A percentile compares a stretch with the other conserved stretches of the same genome.
These are phyloP conservation scores for Aspergillus hiratsukae DNA, from an alignment of 2,329 filamentous ascomycete genomes.

Conservation along the genomic window DNA sequence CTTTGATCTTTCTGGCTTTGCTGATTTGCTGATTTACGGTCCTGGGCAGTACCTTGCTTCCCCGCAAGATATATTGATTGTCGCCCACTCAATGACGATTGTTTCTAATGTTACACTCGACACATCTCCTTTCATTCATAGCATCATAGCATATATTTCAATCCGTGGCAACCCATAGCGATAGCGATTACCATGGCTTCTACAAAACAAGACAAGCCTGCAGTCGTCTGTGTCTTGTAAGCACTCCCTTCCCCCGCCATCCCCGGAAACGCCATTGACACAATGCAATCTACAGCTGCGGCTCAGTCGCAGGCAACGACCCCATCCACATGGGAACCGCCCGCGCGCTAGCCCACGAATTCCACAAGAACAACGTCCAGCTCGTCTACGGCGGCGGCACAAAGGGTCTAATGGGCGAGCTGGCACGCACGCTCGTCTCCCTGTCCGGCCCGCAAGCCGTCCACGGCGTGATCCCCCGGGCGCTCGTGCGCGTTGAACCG, in stretches of 20 bases:
- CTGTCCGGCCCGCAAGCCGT: constrained; percentile 76
- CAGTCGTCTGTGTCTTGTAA: constrained; percentile 85
- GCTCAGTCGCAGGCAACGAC: constrained; percentile 68
- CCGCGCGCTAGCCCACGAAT: constrained; percentile 64
- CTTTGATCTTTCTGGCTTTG: neutral
- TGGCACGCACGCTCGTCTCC: constrained; percentile 79
- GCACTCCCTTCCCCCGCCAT: constrained; percentile 16
- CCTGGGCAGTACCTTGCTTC: neutral
- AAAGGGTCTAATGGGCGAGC: constrained; percentile 89
- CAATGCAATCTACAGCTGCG: constrained; percentile 58
- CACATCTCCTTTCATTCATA: neutral
- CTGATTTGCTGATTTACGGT: neutral
- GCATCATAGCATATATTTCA: neutral
- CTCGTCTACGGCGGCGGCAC: constrained; percentile 96
- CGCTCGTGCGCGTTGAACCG: constrained; percentile 70
- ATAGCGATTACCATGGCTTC: constrained; percentile 12
- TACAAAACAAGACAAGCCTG: constrained; percentile 33
- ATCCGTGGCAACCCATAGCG: neutral
- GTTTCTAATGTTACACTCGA: neutral
- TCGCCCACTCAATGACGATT: neutral
- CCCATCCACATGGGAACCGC: constrained; percentile 75
- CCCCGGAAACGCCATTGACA: constrained; percentile 1
- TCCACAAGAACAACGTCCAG: constrained; percentile 72
- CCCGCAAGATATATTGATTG: neutral
- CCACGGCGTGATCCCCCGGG: constrained; percentile 88